phyloP scores from a whole-genome alignment of 2,329 filamentous ascomycete genomes.

The Apiospora aurea region DNA sequence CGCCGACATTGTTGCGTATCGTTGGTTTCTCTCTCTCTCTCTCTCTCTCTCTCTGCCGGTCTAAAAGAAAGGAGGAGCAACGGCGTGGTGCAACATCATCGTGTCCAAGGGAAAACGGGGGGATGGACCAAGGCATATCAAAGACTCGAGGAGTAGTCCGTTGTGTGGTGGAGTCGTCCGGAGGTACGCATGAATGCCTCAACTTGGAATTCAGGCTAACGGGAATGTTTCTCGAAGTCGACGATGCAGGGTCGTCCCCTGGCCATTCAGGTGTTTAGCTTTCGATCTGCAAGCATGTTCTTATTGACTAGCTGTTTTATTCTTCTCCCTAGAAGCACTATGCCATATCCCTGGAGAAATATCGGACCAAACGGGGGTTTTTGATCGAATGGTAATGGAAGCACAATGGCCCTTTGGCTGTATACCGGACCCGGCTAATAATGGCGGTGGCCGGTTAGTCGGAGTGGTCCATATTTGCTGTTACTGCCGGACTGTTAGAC shows the following conservation, averaged over 20 bases:
- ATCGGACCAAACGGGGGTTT: conserved; percentile 6
- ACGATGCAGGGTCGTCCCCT: background rate
- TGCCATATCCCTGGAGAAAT: background rate
- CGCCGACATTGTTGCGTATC: conserved; percentile 7
- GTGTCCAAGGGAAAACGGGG: background rate
- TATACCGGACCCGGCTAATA: background rate
- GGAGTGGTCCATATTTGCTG: background rate
- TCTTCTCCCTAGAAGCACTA: background rate
- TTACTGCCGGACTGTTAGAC: conserved; percentile 17
- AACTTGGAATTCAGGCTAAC: conserved; percentile 2
- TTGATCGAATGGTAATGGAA: background rate
- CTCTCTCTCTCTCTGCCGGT: background rate
- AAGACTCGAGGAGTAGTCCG: background rate
- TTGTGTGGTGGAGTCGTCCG: background rate
- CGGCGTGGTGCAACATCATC: background rate
- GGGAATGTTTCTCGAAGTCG: conserved; percentile 16
- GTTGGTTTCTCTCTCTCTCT: background rate
- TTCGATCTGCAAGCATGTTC: background rate
- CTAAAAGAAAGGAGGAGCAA: background rate
- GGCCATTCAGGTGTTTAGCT: background rate
- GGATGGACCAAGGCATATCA: background rate
- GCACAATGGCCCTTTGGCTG: background rate
- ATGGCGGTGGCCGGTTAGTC: background rate
- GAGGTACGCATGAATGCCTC: background rate
- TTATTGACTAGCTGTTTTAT: background rate